Base-by-base conservation (phyloP, 352 stramenopile genomes). In the Phytophthora vignae region DNA sequence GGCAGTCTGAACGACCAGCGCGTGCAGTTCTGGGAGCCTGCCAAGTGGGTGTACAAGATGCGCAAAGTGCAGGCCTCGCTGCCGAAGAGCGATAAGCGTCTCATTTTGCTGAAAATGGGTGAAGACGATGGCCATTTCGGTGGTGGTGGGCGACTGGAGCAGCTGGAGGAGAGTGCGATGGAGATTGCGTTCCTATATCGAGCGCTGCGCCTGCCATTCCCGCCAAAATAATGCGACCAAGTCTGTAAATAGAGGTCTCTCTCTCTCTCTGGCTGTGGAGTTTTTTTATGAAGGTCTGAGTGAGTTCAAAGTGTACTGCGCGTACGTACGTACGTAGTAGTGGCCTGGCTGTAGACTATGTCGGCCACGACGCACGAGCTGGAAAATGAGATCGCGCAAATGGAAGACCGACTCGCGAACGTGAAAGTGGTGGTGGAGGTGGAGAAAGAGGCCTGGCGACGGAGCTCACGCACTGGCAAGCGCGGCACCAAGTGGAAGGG, bases 1-100 rank as follows among this genome's bases (percentile, higher is more conserved):
- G 89, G 87, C 2, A 90, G 87, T 60, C 73, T 96, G 52, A 92
- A 95, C 52, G 90, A 97, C 64, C 81, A 90, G 63, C 79, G 90
- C 22, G 89, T 96, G 50, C 85, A 93, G 62, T 94, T 91, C 55
- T 97, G 88, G 88, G 87, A 96, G 53, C 90, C 89, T n/a, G 82
- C 94, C 38, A 95, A 94, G 33, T 96, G 85, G 85, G 76, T 96
- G 27, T 89, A 91, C 64, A 79, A 88, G 52, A 77, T 96, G 55
- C 88, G 90, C 1, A 75, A 83, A 44, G 65, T 89, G 4, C 81
- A 89, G 38, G 71, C 80, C 0, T 74, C 58, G n/a, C 31, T 72
- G 9, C 56, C 71, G 3, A 77, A 73, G n/a, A 54, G 53, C 7
- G 60, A 79, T 12, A 72, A 77, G 27, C 69, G 73, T 12, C 58